Evolutionary conservation across 169 alveolate genomes (phyloP).

Genomic region (Pseudocohnilembus persalinus): DNA sequence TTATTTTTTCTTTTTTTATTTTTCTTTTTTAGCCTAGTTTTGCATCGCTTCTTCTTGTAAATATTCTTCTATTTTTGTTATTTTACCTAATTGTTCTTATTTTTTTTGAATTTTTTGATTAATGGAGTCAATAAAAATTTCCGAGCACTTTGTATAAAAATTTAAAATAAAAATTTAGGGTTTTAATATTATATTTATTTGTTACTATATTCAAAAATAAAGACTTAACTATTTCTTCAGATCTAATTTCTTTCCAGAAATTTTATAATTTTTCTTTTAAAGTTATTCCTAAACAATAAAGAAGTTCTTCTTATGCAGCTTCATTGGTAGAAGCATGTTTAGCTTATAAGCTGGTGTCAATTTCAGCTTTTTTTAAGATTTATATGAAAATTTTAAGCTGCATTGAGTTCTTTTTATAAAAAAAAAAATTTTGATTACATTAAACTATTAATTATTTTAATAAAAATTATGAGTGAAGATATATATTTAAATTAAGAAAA

Average conservation of each 20-base stretch:
- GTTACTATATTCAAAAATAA: constrained; percentile 13
- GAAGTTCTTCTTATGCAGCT: constrained; percentile 26
- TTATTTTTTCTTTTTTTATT: constrained; percentile 9
- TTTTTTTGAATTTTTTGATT: neutral
- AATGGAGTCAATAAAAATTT: constrained; percentile 2
- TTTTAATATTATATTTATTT: neutral
- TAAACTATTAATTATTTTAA: neutral
- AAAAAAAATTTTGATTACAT: neutral
- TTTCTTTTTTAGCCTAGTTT: constrained; percentile 9
- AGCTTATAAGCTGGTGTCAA: neutral
- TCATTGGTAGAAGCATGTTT: constrained; percentile 26
- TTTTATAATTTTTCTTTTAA: constrained; percentile 11
- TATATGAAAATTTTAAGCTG: constrained; percentile 1
- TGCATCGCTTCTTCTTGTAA: constrained; percentile 5
- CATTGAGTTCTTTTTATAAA: neutral
- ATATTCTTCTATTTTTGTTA: constrained; percentile 9
- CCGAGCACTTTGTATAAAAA: neutral
- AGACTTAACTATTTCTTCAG: constrained; percentile 15
- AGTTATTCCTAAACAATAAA: constrained; percentile 25
- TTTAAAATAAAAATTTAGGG: neutral
- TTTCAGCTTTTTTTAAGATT: constrained; percentile 19
- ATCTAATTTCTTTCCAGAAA: constrained; percentile 18
- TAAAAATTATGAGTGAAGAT: no score
- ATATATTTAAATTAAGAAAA: neutral
- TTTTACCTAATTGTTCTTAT: neutral